A percentile compares a stretch with the other conserved stretches of the same genome.
Evolutionary conservation across 768 basidiomycete species (phyloP).

Genomic region (Mycena floridula): DNA sequence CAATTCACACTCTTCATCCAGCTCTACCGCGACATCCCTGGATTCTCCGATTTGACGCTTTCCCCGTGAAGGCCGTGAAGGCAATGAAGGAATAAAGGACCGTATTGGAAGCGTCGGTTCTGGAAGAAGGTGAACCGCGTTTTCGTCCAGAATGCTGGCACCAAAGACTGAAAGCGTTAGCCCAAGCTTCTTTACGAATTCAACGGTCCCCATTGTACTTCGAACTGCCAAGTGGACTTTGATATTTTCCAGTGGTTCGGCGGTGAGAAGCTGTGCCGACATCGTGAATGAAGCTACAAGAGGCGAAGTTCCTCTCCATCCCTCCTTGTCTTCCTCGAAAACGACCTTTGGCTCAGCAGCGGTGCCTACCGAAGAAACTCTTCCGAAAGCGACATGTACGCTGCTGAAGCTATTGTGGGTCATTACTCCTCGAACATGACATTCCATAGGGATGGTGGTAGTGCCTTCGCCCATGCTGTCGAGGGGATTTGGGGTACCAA

Average conservation of each 20-base stretch:
- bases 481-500: conserved; percentile 17
- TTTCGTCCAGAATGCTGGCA: not conserved
- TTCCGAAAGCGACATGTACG: conserved; percentile 18
- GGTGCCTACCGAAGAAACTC: conserved; percentile 10
- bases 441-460: conserved; percentile 29
- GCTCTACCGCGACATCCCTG: conserved; percentile 10
- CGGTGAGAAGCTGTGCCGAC: conserved; percentile 18
- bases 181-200: not conserved
- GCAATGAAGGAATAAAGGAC: not conserved
- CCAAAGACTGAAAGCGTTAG: not conserved
- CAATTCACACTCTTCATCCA: conserved; percentile 22
- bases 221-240: conserved; percentile 16
- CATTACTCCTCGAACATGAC: conserved; percentile 18
- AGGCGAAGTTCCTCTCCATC: conserved; percentile 18
- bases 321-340: conserved; percentile 17
- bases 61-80: not conserved
- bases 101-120: not conserved
- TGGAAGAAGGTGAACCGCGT: not conserved
- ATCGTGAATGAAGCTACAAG: conserved; percentile 22
- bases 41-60: conserved; percentile 13
- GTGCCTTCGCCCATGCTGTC: conserved; percentile 6
- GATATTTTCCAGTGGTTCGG: conserved; percentile 9
- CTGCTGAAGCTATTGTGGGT: conserved; percentile 28
- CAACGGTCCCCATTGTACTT: conserved; percentile 9
- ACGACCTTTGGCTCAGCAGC: conserved; percentile 8